Base-by-base conservation (phyloP, 352 stramenopile species). In the Globisporangium orthogonon region DNA sequence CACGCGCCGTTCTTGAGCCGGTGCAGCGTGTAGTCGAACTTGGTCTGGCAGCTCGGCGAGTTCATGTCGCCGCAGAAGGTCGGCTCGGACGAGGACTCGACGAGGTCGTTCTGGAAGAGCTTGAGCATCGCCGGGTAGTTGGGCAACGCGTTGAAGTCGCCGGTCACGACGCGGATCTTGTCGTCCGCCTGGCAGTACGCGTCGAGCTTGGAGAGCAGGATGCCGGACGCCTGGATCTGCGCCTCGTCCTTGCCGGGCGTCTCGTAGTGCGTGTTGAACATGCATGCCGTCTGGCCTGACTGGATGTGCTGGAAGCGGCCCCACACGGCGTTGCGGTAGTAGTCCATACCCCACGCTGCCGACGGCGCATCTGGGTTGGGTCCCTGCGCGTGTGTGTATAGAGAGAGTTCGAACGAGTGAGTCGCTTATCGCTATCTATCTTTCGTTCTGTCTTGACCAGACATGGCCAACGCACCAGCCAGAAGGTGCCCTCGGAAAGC, bases 201-300 rank as follows among this genome's bases (percentile, higher is more conserved):
- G 31, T 74, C 67, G 18, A 76, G 70, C 41, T 77, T 72, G 31
- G 73, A 52, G 35, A 88, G 66, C 30, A 93, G 76, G 58, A 93
- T 86, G 23, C 81, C 70, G 7, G 83, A 83, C 23, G 66, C 78
- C 50, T 91, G 68, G 18, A 73, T 67, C 67, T 92, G 83, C 13
- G 79, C 79, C 45, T 84, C 70, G 35, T 89, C 71, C 18, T 90
- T 89, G 5, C 83, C 83, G 17, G 77, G 80, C 2, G 78, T 93
- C 66, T 93, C 83, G 61, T 87, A 93, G 71, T 91, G 83, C 48
- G 83, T 91, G 65, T 93, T 93, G 33, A 91, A 54, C 15, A 93
- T 62, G 35, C 83, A 93, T 1, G 87, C 78, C 0, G 75, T 88
- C 14, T 77, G 61, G 15, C 78, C 76, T 1, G 71, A 83, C n/a